Conservation (phyloP, 192 early-diverging fungal genomes). For the Entomortierella beljakovae region DNA sequence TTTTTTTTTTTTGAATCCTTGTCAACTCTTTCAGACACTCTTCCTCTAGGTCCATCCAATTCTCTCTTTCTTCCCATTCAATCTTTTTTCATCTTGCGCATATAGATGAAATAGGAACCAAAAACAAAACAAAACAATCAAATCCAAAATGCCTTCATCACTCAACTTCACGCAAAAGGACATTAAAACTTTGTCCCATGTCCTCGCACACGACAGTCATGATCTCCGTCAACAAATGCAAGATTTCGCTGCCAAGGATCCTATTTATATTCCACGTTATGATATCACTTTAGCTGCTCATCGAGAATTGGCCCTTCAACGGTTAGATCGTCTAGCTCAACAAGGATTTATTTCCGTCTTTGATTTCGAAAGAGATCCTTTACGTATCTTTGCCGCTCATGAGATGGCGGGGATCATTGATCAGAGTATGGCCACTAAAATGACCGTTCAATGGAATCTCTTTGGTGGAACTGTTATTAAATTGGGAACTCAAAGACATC, state of each 20-base stretch:
- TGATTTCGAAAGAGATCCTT: slow-evolving; percentile 77
- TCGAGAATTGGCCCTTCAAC: slow-evolving; percentile 69
- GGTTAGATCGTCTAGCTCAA: slow-evolving; percentile 57
- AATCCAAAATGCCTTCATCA: not conserved
- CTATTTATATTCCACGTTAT: slow-evolving; percentile 70
- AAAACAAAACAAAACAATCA: not conserved
- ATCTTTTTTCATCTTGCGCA: no score
- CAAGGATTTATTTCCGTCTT: slow-evolving; percentile 70
- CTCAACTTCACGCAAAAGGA: slow-evolving; percentile 23
- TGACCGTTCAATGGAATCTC: slow-evolving; percentile 55
- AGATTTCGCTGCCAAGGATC: slow-evolving; percentile 60
- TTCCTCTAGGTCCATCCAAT: no score
- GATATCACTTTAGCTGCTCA: slow-evolving; percentile 67
- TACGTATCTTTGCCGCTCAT: slow-evolving; percentile 77
- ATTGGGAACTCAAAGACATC: slow-evolving; percentile 79
- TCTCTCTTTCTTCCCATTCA: no score
- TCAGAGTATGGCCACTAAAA: slow-evolving; percentile 77
- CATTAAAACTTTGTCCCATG: slow-evolving; percentile 13
- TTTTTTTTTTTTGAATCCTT: no score
- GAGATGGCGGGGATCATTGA: slow-evolving; percentile 82
- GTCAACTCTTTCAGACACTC: no score
- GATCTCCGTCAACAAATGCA: slow-evolving; percentile 59
- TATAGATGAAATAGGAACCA: not conserved
- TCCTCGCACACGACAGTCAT: slow-evolving; percentile 64
- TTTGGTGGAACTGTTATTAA: slow-evolving; percentile 72